These are phyloP conservation scores for Trichoderma asperellum DNA, from an alignment of 2,329 filamentous ascomycete species.

Conservation along the genomic window DNA sequence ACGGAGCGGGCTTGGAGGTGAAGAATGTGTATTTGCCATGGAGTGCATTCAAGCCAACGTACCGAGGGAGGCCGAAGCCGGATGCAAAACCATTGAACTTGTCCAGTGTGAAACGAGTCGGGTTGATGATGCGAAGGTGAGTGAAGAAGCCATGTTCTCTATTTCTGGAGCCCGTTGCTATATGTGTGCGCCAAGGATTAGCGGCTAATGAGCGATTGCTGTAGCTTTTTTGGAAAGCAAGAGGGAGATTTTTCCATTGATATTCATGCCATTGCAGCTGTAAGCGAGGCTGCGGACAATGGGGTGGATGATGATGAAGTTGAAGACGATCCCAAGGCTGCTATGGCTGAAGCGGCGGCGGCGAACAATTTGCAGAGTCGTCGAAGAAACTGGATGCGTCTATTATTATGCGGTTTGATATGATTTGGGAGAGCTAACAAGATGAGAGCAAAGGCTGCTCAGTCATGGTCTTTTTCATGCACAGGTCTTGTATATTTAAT, in stretches of 20 bases:
- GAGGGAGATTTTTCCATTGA: constrained; percentile 63
- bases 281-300: constrained; percentile 24
- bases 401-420: constrained; percentile 37
- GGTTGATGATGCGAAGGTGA: constrained; percentile 82
- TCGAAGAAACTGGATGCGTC: constrained; percentile 34
- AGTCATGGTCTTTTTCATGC: background rate
- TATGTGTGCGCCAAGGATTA: background rate
- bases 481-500: background rate
- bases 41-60: constrained; percentile 70
- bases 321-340: constrained; percentile 31
- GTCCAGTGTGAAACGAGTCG: constrained; percentile 65
- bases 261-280: constrained; percentile 39
- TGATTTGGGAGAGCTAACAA: constrained; percentile 27
- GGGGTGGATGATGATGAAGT: constrained; percentile 34
- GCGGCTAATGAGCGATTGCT: background rate
- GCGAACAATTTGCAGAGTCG: background rate
- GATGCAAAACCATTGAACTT: constrained; percentile 64
- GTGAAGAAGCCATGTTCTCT: constrained; percentile 27
- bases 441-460: background rate
- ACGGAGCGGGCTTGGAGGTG: constrained; percentile 25
- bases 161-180: background rate
- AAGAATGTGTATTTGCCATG: constrained; percentile 62
- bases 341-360: background rate
- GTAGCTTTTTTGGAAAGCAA: constrained; percentile 75
- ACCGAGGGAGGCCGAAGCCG: constrained; percentile 67